Evolutionary conservation across 768 basidiomycete genomes (phyloP).

Genomic region (Kwoniella sp.): DNA sequence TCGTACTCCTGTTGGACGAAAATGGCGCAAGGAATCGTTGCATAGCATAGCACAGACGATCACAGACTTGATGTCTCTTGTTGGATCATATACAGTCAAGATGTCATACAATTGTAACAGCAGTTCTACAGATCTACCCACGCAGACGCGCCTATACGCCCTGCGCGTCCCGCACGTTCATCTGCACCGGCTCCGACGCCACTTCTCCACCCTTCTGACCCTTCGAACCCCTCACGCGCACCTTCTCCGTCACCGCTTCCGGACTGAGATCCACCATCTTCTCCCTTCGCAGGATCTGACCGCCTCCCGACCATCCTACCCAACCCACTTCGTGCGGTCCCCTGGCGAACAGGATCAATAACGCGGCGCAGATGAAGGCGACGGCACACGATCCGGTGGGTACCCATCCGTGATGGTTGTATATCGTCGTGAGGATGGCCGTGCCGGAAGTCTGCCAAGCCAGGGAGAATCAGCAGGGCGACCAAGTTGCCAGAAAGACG

Average conservation of each 20-base stretch:
- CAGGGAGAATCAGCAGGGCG: neutral
- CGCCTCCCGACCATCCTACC: slow-evolving; percentile 53
- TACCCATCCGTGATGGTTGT: slow-evolving; percentile 67
- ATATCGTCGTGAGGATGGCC: slow-evolving; percentile 66
- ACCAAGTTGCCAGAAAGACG: neutral
- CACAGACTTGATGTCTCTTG: no score
- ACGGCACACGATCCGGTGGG: slow-evolving; percentile 62
- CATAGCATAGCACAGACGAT: no score
- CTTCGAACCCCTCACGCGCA: neutral
- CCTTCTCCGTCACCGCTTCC: slow-evolving; percentile 34
- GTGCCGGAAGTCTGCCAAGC: slow-evolving; percentile 63
- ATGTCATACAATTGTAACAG: no score
- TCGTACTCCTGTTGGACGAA: no score
- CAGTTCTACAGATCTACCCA: no score
- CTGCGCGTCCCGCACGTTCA: no score
- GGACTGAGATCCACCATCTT: slow-evolving; percentile 36
- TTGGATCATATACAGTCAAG: no score
- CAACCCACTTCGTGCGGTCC: slow-evolving; percentile 61
- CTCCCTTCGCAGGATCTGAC: slow-evolving; percentile 32
- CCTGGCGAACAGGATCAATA: slow-evolving; percentile 60
- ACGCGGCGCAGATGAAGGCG: slow-evolving; percentile 59
- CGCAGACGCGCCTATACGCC: no score
- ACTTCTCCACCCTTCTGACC: neutral
- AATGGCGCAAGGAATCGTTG: no score
- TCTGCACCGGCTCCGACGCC: no score